These are phyloP conservation scores for Cyclotella baltica DNA, from an alignment of 108 stramenopile genomes.

Conservation along the genomic window DNA sequence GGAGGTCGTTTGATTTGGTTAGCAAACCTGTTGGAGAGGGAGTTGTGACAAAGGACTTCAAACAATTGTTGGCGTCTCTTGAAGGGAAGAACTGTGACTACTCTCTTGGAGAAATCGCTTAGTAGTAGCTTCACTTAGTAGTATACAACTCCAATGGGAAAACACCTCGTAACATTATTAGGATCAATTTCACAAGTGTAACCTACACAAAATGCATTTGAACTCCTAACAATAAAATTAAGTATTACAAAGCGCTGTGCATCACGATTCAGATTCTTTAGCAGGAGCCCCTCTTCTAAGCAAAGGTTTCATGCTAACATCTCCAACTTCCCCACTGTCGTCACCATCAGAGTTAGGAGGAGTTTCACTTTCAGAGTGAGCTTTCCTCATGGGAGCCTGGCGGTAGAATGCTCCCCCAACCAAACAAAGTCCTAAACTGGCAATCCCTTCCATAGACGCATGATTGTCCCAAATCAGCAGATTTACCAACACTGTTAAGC, in stretches of 20 bases:
- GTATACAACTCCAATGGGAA: neutral
- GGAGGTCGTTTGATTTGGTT: conserved; percentile 75
- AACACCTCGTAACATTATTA: no score
- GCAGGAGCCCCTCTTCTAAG: conserved; percentile 12
- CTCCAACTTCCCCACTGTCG: neutral
- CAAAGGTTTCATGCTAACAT: conserved; percentile 24
- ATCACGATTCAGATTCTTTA: neutral
- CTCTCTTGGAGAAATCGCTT: conserved; percentile 59
- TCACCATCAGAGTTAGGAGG: neutral
- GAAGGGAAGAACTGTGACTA: conserved; percentile 76
- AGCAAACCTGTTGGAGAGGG: conserved; percentile 56
- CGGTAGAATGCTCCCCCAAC: conserved; percentile 85
- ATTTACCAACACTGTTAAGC: conserved; percentile 89
- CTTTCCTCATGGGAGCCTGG: conserved; percentile 84
- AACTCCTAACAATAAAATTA: neutral
- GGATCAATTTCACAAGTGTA: neutral
- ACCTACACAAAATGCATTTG: neutral
- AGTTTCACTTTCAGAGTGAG: neutral
- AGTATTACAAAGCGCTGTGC: no score
- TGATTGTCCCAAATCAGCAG: conserved; percentile 93
- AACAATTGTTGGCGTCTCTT: conserved; percentile 50
- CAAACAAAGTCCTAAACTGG: conserved; percentile 81
- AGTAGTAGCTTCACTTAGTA: neutral
- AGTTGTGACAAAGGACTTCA: conserved; percentile 52
- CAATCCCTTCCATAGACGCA: conserved; percentile 78